These are phyloP conservation scores for Coprinopsis cinerea DNA, from an alignment of 768 basidiomycete species.

Conservation along the genomic window DNA sequence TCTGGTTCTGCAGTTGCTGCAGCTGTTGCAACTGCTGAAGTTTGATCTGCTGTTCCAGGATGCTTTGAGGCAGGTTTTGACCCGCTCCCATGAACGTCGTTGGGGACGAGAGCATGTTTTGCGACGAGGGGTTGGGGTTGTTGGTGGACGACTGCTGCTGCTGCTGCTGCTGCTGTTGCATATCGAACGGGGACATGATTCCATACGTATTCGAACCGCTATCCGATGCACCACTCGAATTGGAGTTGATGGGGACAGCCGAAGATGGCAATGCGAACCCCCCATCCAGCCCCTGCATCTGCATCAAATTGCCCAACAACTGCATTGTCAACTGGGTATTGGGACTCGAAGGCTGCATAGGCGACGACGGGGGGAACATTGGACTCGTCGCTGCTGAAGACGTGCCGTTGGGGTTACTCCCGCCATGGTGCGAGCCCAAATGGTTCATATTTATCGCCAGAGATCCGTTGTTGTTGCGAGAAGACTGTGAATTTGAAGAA, in stretches of 20 bases:
- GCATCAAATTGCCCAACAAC: conserved; percentile 46
- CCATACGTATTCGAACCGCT: neutral
- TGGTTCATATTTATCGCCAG: neutral
- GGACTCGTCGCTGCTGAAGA: neutral
- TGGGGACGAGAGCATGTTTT: conserved; percentile 1
- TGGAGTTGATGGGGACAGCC: neutral
- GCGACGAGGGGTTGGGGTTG: conserved; percentile 7
- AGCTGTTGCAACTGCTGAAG: conserved; percentile 72
- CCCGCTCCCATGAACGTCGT: neutral
- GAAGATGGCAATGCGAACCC: conserved; percentile 14
- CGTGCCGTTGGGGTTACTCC: too few species aligned
- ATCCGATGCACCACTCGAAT: neutral
- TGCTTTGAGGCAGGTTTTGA: conserved; percentile 20
- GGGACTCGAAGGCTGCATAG: conserved; percentile 18
- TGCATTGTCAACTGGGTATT: conserved; percentile 42
- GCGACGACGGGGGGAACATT: conserved; percentile 10
- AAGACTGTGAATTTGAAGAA: neutral
- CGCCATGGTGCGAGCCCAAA: too few species aligned
- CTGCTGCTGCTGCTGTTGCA: neutral
- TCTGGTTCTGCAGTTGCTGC: conserved; percentile 76
- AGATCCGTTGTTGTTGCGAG: neutral
- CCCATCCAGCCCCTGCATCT: conserved; percentile 39
- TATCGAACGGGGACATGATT: neutral
- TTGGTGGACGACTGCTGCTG: conserved; percentile 1
- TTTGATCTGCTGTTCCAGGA: conserved; percentile 74